Percentiles rank a stretch among this genome's conserved stretches.
Conservation (phyloP, 2,329 filamentous ascomycete genomes). For the Colletotrichum truncatum region DNA sequence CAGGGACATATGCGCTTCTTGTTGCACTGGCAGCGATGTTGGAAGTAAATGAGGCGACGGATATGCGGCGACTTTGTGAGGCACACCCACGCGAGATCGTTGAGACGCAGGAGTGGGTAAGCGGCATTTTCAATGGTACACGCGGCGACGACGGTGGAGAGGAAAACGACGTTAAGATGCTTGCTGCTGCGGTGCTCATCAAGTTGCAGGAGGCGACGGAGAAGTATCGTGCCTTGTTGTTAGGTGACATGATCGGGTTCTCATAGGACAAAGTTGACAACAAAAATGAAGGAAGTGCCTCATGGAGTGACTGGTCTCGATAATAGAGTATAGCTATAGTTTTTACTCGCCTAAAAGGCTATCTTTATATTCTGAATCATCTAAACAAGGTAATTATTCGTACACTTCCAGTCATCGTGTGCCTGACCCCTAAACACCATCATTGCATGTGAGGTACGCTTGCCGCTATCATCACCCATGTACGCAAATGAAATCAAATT, state of each 20-base stretch:
- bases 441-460: too few relatives aligned
- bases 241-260: conserved; percentile 71
- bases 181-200: conserved; percentile 81
- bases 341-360: too few relatives aligned
- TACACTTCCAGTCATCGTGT: too few relatives aligned
- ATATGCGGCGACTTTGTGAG: conserved; percentile 74
- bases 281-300: neutral
- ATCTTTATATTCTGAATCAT: too few relatives aligned
- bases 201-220: conserved; percentile 84
- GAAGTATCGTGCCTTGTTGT: conserved; percentile 78
- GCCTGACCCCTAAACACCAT: too few relatives aligned
- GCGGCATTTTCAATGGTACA: conserved; percentile 74
- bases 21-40: conserved; percentile 83
- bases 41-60: conserved; percentile 74
- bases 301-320: conserved; percentile 1
- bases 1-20: conserved; percentile 77
- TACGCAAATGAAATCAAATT: too few relatives aligned
- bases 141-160: conserved; percentile 65
- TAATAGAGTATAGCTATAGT: neutral
- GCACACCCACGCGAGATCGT: conserved; percentile 80
- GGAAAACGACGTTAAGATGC: conserved; percentile 81
- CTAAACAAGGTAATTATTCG: too few relatives aligned
- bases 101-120: conserved; percentile 89
- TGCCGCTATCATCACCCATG: neutral
- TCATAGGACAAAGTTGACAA: neutral